These are phyloP conservation scores for Gentiana straminea DNA, from an alignment of 257 asterid species.

Conservation along the genomic window DNA sequence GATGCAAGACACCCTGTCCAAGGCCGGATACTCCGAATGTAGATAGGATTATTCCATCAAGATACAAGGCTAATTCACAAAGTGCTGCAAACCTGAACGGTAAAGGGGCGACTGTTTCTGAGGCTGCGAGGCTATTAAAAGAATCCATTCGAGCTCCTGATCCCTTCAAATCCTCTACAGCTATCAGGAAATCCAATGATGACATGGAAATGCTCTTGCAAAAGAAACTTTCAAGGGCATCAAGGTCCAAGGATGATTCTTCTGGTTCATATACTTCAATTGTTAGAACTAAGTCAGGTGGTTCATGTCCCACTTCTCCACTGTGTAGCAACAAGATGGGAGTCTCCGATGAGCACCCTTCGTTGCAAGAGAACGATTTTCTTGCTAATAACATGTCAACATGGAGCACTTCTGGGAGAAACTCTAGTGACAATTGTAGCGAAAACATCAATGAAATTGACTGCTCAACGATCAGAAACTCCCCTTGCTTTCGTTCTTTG, in stretches of 20 bases:
- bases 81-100: slow-evolving; percentile 21
- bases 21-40: slow-evolving; percentile 57
- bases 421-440: slow-evolving; percentile 9
- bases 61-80: slow-evolving; percentile 37
- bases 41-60: slow-evolving; percentile 51
- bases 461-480: slow-evolving; percentile 10
- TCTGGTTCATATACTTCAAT: slow-evolving; percentile 11
- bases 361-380: slow-evolving; percentile 43
- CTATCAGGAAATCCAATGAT: slow-evolving; percentile 3
- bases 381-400: neutral
- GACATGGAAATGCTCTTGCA: slow-evolving; percentile 15
- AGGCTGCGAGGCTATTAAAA: slow-evolving; percentile 63
- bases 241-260: slow-evolving; percentile 20
- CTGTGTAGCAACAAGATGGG: slow-evolving; percentile 16
- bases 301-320: slow-evolving; percentile 57
- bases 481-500: slow-evolving; percentile 42
- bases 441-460: slow-evolving; percentile 25
- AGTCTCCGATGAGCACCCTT: slow-evolving; percentile 28
- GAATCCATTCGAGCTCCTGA: slow-evolving; percentile 39
- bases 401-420: slow-evolving; percentile 40
- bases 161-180: neutral
- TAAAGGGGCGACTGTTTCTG: slow-evolving; percentile 24
- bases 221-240: slow-evolving; percentile 29
- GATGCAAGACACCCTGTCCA: slow-evolving; percentile 19
- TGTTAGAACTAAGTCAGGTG: slow-evolving; percentile 18